A percentile compares a stretch with the other conserved stretches of the same genome.
These are phyloP conservation scores for Ceratocystis lukuohia DNA, from an alignment of 2,329 filamentous ascomycete genomes.

Conservation along the genomic window DNA sequence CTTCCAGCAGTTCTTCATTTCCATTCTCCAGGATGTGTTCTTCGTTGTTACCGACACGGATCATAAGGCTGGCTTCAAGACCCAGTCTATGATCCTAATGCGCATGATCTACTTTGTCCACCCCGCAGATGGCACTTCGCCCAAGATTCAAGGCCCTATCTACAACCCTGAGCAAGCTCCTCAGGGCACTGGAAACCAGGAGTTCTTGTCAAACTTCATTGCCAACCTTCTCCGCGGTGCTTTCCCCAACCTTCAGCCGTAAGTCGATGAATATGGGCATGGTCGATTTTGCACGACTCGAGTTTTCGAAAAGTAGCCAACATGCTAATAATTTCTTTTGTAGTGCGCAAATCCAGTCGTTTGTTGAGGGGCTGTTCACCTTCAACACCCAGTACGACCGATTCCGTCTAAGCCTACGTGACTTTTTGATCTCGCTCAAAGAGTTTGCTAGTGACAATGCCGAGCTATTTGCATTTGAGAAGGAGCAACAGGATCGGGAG, in stretches of 20 bases:
- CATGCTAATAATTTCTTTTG: slow-evolving; percentile 23
- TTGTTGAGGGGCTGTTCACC: slow-evolving; percentile 80
- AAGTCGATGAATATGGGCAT: slow-evolving; percentile 30
- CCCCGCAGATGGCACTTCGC: slow-evolving; percentile 49
- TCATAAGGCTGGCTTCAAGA: slow-evolving; percentile 98
- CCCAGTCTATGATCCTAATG: slow-evolving; percentile 82
- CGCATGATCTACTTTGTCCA: slow-evolving; percentile 96
- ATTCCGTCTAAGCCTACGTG: slow-evolving; percentile 90
- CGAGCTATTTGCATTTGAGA: slow-evolving; percentile 85
- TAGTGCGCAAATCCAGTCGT: slow-evolving; percentile 74
- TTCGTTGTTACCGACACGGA: slow-evolving; percentile 96
- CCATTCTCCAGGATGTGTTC: slow-evolving; percentile 94
- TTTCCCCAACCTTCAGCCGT: slow-evolving; percentile 86
- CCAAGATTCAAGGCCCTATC: slow-evolving; percentile 86
- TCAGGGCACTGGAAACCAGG: slow-evolving; percentile 71
- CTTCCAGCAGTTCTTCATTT: slow-evolving; percentile 95
- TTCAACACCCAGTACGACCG: slow-evolving; percentile 80
- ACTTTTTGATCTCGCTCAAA: slow-evolving; percentile 94
- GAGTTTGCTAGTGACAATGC: slow-evolving; percentile 94
- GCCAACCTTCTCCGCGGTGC: slow-evolving; percentile 73
- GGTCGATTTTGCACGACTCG: not conserved
- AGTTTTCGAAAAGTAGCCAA: slow-evolving; percentile 16
- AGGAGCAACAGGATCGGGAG: slow-evolving; percentile 79
- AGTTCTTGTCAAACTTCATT: slow-evolving; percentile 82
- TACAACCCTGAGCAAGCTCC: slow-evolving; percentile 75